Evolutionary conservation across 164 flowering plant genomes (phyloP), one percentile per base, ranked within the genome.

Genomic region (Malania oleifera): DNA sequence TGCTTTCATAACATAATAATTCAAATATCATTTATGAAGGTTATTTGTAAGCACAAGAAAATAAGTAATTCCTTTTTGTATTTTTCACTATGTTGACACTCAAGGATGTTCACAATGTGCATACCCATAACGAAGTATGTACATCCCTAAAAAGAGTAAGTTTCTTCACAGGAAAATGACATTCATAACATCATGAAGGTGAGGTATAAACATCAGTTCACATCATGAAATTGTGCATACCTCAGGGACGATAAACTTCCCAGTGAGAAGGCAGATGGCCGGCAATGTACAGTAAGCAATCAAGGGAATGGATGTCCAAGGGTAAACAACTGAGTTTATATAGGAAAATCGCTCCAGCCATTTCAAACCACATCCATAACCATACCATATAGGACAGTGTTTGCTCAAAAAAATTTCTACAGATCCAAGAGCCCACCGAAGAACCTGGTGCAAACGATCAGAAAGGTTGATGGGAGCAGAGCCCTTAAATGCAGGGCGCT

Each of bases 381-480:
- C 82, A 54, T 78, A 78, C 82, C 82, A 78, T 27, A 78, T 78
- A 4, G 82, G 82, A 52, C 82, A 78, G 47, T 78, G 79, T 38
- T 70, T 64, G 64, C 82, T 78, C 38, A 78, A 52, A 41, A 78
- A 71, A 47, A 78, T 78, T 57, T 78, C 82, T 8, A 78, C 80
- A 23, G 82, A 78, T 49, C 82, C 80, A 50, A 78, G 66, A 46
- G 82, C 82, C 82, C 82, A 78, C 18, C 82, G 68, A 59, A 78
- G 82, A 47, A 78, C 82, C 70, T 78, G 82, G 63, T 78, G 75
- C 45, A 78, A 75, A 53, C 82, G 79, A 70, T 78, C 82, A 29
- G 82, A 78, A 12, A 77, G 79, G 47, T 75, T 77, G 26, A 77
- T 75, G 23, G 82, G 82, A 55, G 79, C 82, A 40, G 82, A 78